Conservation (phyloP, 164 flowering plant genomes). For the Kalanchoe fedtschenkoi region DNA sequence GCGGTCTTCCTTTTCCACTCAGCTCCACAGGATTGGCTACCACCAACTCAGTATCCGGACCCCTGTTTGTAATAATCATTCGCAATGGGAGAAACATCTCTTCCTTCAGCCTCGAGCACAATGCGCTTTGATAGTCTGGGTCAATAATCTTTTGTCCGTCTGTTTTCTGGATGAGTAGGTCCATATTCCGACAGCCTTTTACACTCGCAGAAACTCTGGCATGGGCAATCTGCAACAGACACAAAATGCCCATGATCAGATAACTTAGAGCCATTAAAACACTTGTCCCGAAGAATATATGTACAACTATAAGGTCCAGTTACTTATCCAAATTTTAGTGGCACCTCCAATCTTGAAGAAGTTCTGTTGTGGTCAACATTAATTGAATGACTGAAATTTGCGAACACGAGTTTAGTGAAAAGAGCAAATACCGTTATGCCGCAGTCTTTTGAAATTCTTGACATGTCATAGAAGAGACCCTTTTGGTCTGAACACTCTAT, state of each 20-base stretch:
- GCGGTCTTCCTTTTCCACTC: conserved; percentile 37
- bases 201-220: conserved; percentile 25
- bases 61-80: conserved; percentile 26
- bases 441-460: conserved; percentile 34
- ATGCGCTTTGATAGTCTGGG: conserved; percentile 15
- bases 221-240: conserved; percentile 23
- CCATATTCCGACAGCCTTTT: conserved; percentile 26
- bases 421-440: conserved; percentile 23
- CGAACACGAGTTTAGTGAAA: background rate
- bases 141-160: conserved; percentile 35
- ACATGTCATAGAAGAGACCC: conserved; percentile 33
- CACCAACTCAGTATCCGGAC: conserved; percentile 37
- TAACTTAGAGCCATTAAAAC: background rate
- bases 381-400: background rate
- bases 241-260: background rate
- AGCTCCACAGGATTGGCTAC: conserved; percentile 45
- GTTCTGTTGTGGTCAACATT: too few species aligned
- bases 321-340: too few species aligned
- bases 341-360: too few species aligned
- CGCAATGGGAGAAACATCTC: conserved; percentile 33
- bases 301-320: too few species aligned
- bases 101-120: conserved; percentile 28
- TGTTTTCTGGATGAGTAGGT: conserved; percentile 27
- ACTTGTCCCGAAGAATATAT: too few species aligned
- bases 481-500: conserved; percentile 35